Evolutionary conservation across 805 yeast species (phyloP), one percentile per base, ranked within the genome.

Genomic region (Hanseniaspora hatyaiensis): DNA sequence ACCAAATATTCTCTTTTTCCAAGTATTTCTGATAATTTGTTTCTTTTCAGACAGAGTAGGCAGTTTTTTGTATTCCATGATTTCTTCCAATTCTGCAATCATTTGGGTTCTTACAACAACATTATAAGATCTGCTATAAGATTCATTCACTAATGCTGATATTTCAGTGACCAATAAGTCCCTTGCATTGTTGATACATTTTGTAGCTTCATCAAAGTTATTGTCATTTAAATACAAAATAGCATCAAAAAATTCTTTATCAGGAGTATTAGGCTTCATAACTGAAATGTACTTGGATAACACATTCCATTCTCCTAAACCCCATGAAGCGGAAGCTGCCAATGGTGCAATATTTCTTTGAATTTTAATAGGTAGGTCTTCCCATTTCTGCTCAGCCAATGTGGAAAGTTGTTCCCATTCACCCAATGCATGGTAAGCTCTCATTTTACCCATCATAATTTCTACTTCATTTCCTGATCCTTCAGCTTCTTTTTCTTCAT

Each of bases 261-360:
- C 97, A 0, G 97, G 96, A 2, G 96, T 83, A 52, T 86, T 95
- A 2, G 77, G 69, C 54, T 85, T 85, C 94, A 92, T 87, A 1
- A 83, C 95, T 53, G 77, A 69, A 49, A 89, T 88, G 56, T 87
- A 92, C 6, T 82, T 75, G 57, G 85, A 96, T 87, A 94, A 88
- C 56, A 84, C 72, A 54, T 87, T 96, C 98, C 98, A 94, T 59
- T 85, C 92, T 1, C 89, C 89, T 34, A 94, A 68, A 13, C 97
- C 96, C 98, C 98, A 92, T 1, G 97, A 86, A 1, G 98, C 96
- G 2, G 97, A 96, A 0, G 98, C 98, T 0, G 97, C 98, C 47
- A 94, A 67, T 0, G 98, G 97, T 1, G 98, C 98, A 55, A 92
- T 87, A 5, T 80, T 76, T 49, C 95, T 70, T 55, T 80, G 75